Evolutionary conservation across 805 yeast species (phyloP), one percentile per base, ranked within the genome.

Genomic region (Wickerhamomyces ciferrii): DNA sequence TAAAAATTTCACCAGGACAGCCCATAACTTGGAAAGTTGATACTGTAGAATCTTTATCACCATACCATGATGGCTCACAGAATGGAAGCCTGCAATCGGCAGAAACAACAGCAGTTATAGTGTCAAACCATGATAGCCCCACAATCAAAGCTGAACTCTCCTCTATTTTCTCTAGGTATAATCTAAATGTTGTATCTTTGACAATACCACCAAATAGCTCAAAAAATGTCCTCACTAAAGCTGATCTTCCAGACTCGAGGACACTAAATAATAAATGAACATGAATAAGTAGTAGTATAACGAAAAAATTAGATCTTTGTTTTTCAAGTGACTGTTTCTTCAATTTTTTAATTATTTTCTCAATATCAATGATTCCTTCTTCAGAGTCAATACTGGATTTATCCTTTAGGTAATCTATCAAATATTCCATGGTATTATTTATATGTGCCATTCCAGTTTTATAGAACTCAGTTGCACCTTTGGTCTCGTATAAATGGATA

Each of bases 111-210:
- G 83, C 79, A 25, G 77, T 64, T 5, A 78, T 74, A 0, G 83
- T 78, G 51, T 79, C 84, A 56, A 74, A 78, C 84, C 84, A 79
- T 0, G 81, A 72, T 15, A 79, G 55, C n/a, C 76, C 78, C 32
- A 72, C 71, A 7, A 76, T 72, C 25, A 75, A 63, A 1, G 78
- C 61, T 6, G 76, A 75, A 7, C 74, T 67, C 48, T 77, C 79
- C 53, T 75, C 76, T 19, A 75, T 76, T 39, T 66, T 69, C 19
- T 69, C 69, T 52, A 74, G 55, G 20, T 74, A 70, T 4, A 65
- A 52, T 32, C 65, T 59, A 60, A 74, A 75, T n/a, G 71, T 67
- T 19, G 60, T 56, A 48, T 77, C 78, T 42, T 67, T 65, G 19
- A 79, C 77, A 37, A 79, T 72, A 2, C 75, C 69, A 1, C 77